Evolutionary conservation across 306 rosid genomes (phyloP), one percentile per base, ranked within the genome.

Genomic region (Quercus suber): DNA sequence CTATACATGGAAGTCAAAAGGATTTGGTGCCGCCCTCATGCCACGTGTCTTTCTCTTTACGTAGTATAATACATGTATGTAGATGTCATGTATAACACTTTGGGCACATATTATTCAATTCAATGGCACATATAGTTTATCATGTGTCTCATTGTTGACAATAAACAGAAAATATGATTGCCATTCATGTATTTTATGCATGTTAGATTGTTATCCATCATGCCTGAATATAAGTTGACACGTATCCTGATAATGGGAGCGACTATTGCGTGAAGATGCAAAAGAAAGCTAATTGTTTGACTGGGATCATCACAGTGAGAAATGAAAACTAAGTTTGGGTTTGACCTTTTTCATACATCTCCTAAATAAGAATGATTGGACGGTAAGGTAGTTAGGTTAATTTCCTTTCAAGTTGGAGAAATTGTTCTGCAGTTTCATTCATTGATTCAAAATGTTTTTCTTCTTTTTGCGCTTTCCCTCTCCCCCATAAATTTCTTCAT

Each of bases 11-110:
- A 90, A 89, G 98, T 95, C 99, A 90, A 89, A 71, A 20, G 67
- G 83, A 90, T 95, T 92, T 86, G 99, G 98, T 80, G 90, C 98
- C 99, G 98, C 2, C 97, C 98, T 86, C 59, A 19, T 76, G 87
- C 84, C 87, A 82, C 79, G 73, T 84, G 90, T 76, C 81, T 55
- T 45, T 23, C 60, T 84, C 37, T 56, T 55, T 81, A 35, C 28
- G 18, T 71, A 60, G 43, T 3, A 69, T 20, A 9, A n/a, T 6
- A 20, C 23, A 13, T 49, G 37, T 41, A 15, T 67, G 21, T 21
- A n/a, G 9, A 43, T 75, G 58, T 31, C 3, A 58, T 20, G 13
- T 11, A 58, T 58, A 58, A 9, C 2, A 58, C 27, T n/a, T 9
- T 7, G 27, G 21, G 25, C 11, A 58, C 64, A 58, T 57, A 56